Evolutionary conservation across 1,139 yeast species (phyloP).

Genomic region (Geotrichum candidum): DNA sequence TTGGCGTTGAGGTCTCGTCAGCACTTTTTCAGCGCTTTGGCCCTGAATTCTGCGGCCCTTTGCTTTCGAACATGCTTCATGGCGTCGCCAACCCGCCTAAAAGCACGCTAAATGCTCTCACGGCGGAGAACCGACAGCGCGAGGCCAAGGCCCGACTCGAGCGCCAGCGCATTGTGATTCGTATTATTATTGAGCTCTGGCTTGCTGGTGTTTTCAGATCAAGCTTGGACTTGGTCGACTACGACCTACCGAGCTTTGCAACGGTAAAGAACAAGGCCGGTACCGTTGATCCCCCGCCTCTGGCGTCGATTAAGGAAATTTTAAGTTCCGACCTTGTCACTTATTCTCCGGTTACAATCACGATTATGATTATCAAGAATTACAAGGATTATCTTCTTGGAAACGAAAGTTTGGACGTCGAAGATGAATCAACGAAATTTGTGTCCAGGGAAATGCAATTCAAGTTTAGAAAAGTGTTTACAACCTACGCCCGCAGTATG

Average conservation of each 20-base stretch:
- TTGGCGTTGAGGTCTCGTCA: conserved; percentile 64
- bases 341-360: conserved; percentile 43
- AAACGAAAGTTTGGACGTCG: conserved; percentile 1
- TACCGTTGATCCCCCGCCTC: conserved; percentile 39
- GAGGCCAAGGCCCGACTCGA: conserved; percentile 42
- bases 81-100: conserved; percentile 42
- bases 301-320: conserved; percentile 50
- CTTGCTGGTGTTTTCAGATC: conserved; percentile 44
- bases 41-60: conserved; percentile 45
- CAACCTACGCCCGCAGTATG: conserved; percentile 45
- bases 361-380: conserved; percentile 48
- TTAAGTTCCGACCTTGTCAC: conserved; percentile 42
- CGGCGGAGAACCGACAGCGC: conserved; percentile 37
- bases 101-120: conserved; percentile 30
- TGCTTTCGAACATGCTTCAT: conserved; percentile 46
- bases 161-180: conserved; percentile 47
- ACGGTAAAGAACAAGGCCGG: conserved; percentile 25
- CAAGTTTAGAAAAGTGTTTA: conserved; percentile 38
- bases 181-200: conserved; percentile 57
- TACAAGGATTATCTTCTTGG: conserved; percentile 33
- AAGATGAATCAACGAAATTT: conserved; percentile 13
- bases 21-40: conserved; percentile 74
- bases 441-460: conserved; percentile 25
- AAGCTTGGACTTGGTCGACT: conserved; percentile 25
- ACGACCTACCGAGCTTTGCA: conserved; percentile 41